Conservation (phyloP, 1,284 basidiomycete genomes). For the Tilletia caries region DNA sequence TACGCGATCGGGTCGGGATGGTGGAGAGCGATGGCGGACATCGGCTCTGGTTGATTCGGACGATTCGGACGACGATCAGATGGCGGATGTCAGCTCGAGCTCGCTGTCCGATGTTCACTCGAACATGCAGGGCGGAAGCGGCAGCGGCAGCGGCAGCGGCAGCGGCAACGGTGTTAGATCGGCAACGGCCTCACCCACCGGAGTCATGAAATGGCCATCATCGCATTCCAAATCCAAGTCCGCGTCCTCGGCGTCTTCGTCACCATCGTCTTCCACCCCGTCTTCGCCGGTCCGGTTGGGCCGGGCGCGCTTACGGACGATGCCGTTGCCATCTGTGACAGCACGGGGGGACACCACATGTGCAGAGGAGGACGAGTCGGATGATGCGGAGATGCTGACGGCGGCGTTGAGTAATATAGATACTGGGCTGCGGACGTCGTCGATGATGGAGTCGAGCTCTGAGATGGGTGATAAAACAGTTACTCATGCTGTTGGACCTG, state of each 20-base stretch:
- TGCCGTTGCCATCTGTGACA: not conserved
- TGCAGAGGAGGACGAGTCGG: not conserved
- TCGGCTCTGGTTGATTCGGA: not conserved
- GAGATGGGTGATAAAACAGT: not conserved
- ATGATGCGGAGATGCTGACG: not conserved
- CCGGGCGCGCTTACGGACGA: not conserved
- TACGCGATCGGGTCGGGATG: not conserved
- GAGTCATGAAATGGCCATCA: not conserved
- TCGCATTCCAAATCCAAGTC: too few relatives aligned
- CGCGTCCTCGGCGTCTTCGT: not conserved
- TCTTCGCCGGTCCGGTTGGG: not conserved
- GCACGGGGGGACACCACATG: not conserved
- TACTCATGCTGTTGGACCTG: not conserved
- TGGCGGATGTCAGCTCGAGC: conserved; percentile 1
- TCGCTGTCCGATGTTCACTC: not conserved
- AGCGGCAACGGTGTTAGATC: not conserved
- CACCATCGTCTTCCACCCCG: not conserved
- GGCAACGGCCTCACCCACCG: not conserved
- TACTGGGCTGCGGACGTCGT: not conserved
- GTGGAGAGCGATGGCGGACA: not conserved
- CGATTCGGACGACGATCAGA: conserved; percentile 4
- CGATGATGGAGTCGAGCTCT: not conserved
- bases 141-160: too few relatives aligned
- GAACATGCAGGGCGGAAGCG: too few relatives aligned
- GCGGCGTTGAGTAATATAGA: not conserved